Base-by-base conservation (phyloP, 148 eudicot species). In the Chenopodium berlandieri region DNA sequence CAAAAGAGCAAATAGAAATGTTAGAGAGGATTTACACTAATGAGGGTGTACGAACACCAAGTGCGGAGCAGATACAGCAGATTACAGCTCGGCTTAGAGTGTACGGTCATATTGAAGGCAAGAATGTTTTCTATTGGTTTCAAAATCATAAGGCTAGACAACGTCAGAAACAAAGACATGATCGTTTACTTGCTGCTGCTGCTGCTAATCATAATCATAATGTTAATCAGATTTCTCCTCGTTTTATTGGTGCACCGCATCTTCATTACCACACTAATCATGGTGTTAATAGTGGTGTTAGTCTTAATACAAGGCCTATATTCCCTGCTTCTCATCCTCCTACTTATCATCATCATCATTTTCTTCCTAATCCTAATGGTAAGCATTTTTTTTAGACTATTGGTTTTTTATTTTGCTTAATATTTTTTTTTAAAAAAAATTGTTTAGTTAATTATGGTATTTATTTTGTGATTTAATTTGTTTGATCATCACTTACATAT, bases 41-140 rank as follows among this genome's bases (percentile, higher is more conserved):
- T 71, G 90, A 92, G 58, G 97, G 98, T 8, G 77, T 91, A 73
- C 78, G 98, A 52, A 95, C 98, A 0, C 98, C 98, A 0, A 86
- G 77, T 47, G 94, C 98, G 0, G 94, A 92, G 31, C 98, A 95
- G 48, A 95, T 95, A 69, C 94, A 92, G 71, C 87, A 93, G 79
- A 95, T 95, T 0, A 91, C 97, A 3, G 80, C 80, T 0, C 85
- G 90, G 32, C 84, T 95, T 0, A 85, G 84, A 70, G 89, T 75
- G 40, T 91, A 78, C 63, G 98, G 98, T 31, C 92, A 91, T 66
- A 92, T 95, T 11, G 98, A 95, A 84, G 98, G 97, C 1, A 95
- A 95, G 83, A 95, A 95, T 77, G 98, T 95, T 14, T 95, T 95
- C 80, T 95, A 95, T 72, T 95, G 98, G 98, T 95, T 95, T 76